Evolutionary conservation across 2,329 filamentous ascomycete genomes (phyloP), one percentile per base, ranked within the genome.

Genomic region (Raffaelea arxii): DNA sequence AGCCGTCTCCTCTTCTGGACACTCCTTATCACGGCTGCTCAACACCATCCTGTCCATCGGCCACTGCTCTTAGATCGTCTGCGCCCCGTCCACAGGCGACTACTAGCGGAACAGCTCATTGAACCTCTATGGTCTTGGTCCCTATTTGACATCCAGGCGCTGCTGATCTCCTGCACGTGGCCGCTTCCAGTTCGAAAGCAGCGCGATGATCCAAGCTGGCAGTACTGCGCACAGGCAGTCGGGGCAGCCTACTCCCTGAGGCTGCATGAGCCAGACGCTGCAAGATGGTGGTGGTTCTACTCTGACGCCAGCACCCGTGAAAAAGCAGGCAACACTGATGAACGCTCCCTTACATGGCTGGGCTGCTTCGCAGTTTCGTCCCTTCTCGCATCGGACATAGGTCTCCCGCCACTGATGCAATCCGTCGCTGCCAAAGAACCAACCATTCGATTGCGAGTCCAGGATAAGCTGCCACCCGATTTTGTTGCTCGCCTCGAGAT

Each of bases 1-100:
- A 49, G 47, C 39, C 24, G 23, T 23, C 35, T 49, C 4, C n/a
- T 49, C 9, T 49, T 49, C 36, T 49, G 43, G 47, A 45, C 47
- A 4, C 36, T 49, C 7, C 9, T 30, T 11, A 37, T 46, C 24
- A 46, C 40, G 3, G 42, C 43, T 3, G 40, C 43, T 2, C 43
- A 42, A n/a, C 41, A 49, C 21, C 47, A 49, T 11, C 43, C 47
- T 9, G 18, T 25, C 7, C 43, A 49, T 27, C 30, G 30, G 4
- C 6, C 23, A 3, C 25, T 32, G 6, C 25, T 35, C 7, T 32
- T 2, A 21, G 24, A 9, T 2, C 40, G 46, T 2, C 39, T 23
- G 18, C 14, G 6, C 2, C 47, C 47, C 21, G 43, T 41, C n/a
- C 39, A n/a, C n/a, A n/a, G 25, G 10, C 22, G 25, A 2, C 25